Evolutionary conservation across 345 rosid genomes (phyloP), one percentile per base, ranked within the genome.

Genomic region (Syzygium jambos): DNA sequence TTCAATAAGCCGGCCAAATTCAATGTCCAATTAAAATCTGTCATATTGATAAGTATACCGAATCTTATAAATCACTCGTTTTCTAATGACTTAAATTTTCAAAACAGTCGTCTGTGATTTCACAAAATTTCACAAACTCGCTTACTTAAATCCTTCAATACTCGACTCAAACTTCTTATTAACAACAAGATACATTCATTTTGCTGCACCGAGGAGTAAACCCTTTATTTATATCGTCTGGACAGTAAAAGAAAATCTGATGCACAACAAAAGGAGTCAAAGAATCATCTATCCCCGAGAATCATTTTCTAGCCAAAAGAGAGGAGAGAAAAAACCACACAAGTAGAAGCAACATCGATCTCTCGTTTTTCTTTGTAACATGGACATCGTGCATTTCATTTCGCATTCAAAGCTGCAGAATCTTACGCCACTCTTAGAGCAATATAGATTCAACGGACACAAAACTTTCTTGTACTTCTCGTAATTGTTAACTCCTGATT

Each of bases 121-220:
- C 17, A 27, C 4, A 27, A 59, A 3, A 59, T 27, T 59, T 27
- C 0, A 0, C 68, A 12, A n/a, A 1, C 17, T 0, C 0, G 0
- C 14, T n/a, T n/a, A 61, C 9, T 61, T 61, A n/a, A n/a, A n/a
- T 6, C 2, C 30, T n/a, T 15, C 9, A 0, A 61, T 61, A 3
- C 13, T n/a, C 6, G 5, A 61, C 68, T 61, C 9, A 4, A 27
- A 61, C 34, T 12, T 61, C 16, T 59, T 11, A 59, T 59, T 59
- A 5, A 0, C 30, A 59, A 3, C 3, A 59, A 59, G n/a, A 10
- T 11, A 5, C 30, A 12, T 59, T 30, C 34, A n/a, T 61, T 61
- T 61, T 13, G 9, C 17, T 12, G 30, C 1, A 12, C 29, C 2
- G 63, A 10, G 1, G 14, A 57, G 29, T 57, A 25, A 1, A 59